These are phyloP conservation scores for Sistotremastrum niveocremeum DNA, from an alignment of 768 basidiomycete genomes.

Conservation along the genomic window DNA sequence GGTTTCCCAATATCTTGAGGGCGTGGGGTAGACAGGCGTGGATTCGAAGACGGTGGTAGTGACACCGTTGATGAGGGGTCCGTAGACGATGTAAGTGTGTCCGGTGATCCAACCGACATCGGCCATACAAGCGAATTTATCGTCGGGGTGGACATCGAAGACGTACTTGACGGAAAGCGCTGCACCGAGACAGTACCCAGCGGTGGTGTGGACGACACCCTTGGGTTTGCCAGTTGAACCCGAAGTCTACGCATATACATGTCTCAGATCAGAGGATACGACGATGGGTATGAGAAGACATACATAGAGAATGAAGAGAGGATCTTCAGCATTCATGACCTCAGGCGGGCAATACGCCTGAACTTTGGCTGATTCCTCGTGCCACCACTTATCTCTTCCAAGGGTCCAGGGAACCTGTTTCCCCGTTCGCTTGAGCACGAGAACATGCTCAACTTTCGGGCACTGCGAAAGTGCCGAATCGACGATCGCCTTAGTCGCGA, in stretches of 20 bases:
- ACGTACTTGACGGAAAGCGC: slow-evolving; percentile 92
- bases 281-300: slow-evolving; percentile 18
- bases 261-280: slow-evolving; percentile 3
- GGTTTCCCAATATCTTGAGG: slow-evolving; percentile 92
- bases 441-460: slow-evolving; percentile 77
- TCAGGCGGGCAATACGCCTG: slow-evolving; percentile 81
- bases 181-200: slow-evolving; percentile 83
- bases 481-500: slow-evolving; percentile 89
- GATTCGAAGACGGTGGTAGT: slow-evolving; percentile 90
- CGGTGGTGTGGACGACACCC: slow-evolving; percentile 87
- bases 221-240: slow-evolving; percentile 95
- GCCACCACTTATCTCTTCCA: slow-evolving; percentile 93
- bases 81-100: slow-evolving; percentile 93
- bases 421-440: slow-evolving; percentile 84
- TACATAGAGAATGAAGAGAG: slow-evolving; percentile 96
- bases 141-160: slow-evolving; percentile 94
- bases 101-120: slow-evolving; percentile 99
- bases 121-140: slow-evolving; percentile 96
- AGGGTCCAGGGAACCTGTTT: slow-evolving; percentile 65
- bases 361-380: slow-evolving; percentile 78
- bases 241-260: slow-evolving; percentile 50
- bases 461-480: slow-evolving; percentile 81
- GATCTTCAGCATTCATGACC: slow-evolving; percentile 86
- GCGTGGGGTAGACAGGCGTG: slow-evolving; percentile 92
- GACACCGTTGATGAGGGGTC: slow-evolving; percentile 76